These are phyloP conservation scores for Karstenula rhodostoma DNA, from an alignment of 2,329 filamentous ascomycete species.

Conservation along the genomic window DNA sequence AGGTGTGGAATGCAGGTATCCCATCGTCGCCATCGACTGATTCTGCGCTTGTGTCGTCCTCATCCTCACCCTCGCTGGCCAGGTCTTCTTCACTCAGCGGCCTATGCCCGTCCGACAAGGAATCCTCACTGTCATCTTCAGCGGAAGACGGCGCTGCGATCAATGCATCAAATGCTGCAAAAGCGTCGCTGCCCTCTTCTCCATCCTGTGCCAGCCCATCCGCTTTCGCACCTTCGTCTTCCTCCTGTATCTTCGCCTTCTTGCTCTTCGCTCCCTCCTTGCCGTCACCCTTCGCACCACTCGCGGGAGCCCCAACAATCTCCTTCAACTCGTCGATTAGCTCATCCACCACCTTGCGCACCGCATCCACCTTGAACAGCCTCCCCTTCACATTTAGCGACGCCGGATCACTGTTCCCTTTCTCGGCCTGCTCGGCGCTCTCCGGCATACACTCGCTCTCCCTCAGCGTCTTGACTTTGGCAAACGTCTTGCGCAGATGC, in stretches of 20 bases:
- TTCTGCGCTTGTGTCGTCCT: conserved; percentile 14
- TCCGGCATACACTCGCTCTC: conserved; percentile 58
- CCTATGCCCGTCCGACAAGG: conserved; percentile 36
- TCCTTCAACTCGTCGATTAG: conserved; percentile 53
- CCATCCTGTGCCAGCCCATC: conserved; percentile 10
- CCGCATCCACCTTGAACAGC: conserved; percentile 67
- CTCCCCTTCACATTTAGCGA: conserved; percentile 66
- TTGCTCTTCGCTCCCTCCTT: conserved; percentile 21
- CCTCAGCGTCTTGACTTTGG: conserved; percentile 65
- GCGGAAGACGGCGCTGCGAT: conserved; percentile 51
- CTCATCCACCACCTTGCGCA: conserved; percentile 62
- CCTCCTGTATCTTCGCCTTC: conserved; percentile 27
- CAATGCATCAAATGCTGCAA: conserved; percentile 47
- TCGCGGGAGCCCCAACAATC: conserved; percentile 38
- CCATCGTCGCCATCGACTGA: conserved; percentile 22
- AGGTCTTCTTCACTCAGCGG: conserved; percentile 44
- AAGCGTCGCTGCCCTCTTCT: conserved; percentile 35
- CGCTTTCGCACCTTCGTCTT: conserved; percentile 21
- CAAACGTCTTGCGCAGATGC: conserved; percentile 64
- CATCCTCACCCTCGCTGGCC: conserved; percentile 28
- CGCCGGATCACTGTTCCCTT: conserved; percentile 53
- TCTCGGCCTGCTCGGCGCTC: conserved; percentile 46
- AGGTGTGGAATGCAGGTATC: conserved; percentile 4
- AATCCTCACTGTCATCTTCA: conserved; percentile 42
- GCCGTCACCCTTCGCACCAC: conserved; percentile 13